Evolutionary conservation across 768 basidiomycete species (phyloP).

Genomic region (Pulveroboletus sp.): DNA sequence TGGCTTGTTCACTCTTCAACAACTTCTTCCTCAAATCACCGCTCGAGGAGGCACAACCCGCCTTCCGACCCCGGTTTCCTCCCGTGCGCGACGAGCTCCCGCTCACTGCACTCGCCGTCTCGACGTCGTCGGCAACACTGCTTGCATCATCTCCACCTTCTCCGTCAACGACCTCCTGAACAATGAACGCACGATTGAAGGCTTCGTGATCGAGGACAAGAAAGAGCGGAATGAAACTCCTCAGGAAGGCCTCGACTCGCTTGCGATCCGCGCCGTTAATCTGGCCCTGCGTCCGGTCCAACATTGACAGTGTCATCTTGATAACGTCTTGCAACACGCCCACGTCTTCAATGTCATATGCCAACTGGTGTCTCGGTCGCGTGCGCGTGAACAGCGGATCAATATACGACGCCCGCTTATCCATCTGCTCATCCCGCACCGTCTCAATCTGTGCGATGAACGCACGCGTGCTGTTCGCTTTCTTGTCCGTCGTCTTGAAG

Average conservation of each 20-base stretch:
- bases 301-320: slow-evolving; percentile 84
- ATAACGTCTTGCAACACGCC: slow-evolving; percentile 79
- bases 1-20: slow-evolving; percentile 78
- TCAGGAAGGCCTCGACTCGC: slow-evolving; percentile 76
- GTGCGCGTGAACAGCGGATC: slow-evolving; percentile 54
- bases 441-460: slow-evolving; percentile 84
- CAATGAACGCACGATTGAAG: slow-evolving; percentile 68
- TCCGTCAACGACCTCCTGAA: slow-evolving; percentile 57
- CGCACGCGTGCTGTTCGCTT: slow-evolving; percentile 65
- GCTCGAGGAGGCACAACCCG: slow-evolving; percentile 37
- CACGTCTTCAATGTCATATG: slow-evolving; percentile 69
- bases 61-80: slow-evolving; percentile 39
- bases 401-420: slow-evolving; percentile 58
- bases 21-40: slow-evolving; percentile 76
- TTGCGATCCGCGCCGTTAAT: slow-evolving; percentile 67
- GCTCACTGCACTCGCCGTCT: slow-evolving; percentile 29
- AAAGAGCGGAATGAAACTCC: slow-evolving; percentile 71
- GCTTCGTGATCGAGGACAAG: slow-evolving; percentile 67
- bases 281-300: slow-evolving; percentile 83
- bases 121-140: slow-evolving; percentile 35
- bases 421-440: slow-evolving; percentile 75
- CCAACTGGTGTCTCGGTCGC: slow-evolving; percentile 71
- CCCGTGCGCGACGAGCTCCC: slow-evolving; percentile 27
- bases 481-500: slow-evolving; percentile 91
- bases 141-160: slow-evolving; percentile 49